Conservation (phyloP, 139 green algal genomes). For the Auxenochlorella pyrenoidosa region DNA sequence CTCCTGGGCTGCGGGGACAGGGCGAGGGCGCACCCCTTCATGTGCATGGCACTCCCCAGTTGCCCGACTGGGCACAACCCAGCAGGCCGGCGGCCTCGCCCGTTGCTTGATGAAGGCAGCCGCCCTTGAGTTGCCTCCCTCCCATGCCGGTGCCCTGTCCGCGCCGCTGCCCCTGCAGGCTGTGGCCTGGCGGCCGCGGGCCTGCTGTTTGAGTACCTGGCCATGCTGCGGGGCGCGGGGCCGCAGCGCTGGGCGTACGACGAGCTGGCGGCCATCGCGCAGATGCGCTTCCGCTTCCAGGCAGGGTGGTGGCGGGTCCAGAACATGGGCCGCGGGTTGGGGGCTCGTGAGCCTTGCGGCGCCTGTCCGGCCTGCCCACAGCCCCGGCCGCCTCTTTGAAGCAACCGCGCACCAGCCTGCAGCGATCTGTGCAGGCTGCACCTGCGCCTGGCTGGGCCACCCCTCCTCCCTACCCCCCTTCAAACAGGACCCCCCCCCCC, state of each 20-base stretch:
- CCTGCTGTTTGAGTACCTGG: constrained; percentile 89
- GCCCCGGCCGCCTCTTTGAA: no score
- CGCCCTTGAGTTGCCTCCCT: background rate
- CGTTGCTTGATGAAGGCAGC: no score
- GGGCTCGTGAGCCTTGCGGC: no score
- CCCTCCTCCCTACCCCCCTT: background rate
- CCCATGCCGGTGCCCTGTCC: background rate
- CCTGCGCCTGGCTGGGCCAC: background rate
- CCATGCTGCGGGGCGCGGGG: constrained; percentile 73
- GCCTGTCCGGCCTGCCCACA: no score
- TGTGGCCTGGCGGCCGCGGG: constrained; percentile 70
- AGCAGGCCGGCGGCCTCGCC: no score
- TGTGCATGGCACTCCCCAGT: no score
- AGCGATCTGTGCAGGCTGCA: no score
- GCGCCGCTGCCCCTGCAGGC: constrained; percentile 43
- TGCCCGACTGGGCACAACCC: no score
- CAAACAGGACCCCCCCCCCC: no score
- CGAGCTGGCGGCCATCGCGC: constrained; percentile 81
- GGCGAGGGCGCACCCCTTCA: no score
- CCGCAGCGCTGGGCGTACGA: constrained; percentile 88
- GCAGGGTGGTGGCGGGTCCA: background rate
- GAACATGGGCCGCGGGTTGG: no score
- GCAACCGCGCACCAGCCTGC: no score
- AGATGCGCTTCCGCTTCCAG: constrained; percentile 73
- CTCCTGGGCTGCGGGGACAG: background rate